Percentiles rank a stretch among this genome's conserved stretches.
Conservation (phyloP, 73 alveolate species). For the Chromera velia region DNA sequence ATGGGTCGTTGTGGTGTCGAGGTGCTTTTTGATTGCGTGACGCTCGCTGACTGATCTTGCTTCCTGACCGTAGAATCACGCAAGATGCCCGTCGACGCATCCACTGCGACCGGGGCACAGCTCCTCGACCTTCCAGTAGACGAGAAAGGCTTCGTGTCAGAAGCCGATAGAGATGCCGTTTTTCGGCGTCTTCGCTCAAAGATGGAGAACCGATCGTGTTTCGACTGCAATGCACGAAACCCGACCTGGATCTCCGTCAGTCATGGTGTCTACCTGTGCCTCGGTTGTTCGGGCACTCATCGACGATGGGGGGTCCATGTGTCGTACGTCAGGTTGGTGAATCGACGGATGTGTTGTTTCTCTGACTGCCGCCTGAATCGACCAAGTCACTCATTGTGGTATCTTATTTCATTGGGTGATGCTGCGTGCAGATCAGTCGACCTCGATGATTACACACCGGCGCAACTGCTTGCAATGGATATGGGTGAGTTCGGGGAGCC, state of each 20-base stretch:
- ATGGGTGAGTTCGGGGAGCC: background rate
- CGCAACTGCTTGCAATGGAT: background rate
- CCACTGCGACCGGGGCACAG: too few species aligned
- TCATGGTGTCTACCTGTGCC: slow-evolving; percentile 74
- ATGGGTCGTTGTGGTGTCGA: too few species aligned
- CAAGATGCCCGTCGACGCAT: too few species aligned
- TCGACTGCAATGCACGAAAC: slow-evolving; percentile 71
- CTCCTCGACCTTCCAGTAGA: background rate
- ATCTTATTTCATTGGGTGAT: background rate
- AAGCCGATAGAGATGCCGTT: background rate
- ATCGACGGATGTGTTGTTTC: slow-evolving; percentile 11
- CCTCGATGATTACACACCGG: background rate
- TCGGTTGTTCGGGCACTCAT: slow-evolving; percentile 83
- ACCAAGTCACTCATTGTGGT: background rate
- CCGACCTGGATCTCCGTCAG: slow-evolving; percentile 84
- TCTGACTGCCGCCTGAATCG: too few species aligned
- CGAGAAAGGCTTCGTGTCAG: background rate
- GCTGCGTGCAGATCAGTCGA: background rate
- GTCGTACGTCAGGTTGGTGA: slow-evolving; percentile 66
- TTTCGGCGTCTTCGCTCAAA: background rate
- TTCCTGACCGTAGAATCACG: too few species aligned
- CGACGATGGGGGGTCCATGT: slow-evolving; percentile 68
- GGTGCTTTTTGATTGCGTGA: too few species aligned
- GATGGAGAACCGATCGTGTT: slow-evolving; percentile 52
- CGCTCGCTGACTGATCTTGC: too few species aligned